Evolutionary conservation across 2,329 filamentous ascomycete species (phyloP).

Genomic region (Boeremia lycopersici): DNA sequence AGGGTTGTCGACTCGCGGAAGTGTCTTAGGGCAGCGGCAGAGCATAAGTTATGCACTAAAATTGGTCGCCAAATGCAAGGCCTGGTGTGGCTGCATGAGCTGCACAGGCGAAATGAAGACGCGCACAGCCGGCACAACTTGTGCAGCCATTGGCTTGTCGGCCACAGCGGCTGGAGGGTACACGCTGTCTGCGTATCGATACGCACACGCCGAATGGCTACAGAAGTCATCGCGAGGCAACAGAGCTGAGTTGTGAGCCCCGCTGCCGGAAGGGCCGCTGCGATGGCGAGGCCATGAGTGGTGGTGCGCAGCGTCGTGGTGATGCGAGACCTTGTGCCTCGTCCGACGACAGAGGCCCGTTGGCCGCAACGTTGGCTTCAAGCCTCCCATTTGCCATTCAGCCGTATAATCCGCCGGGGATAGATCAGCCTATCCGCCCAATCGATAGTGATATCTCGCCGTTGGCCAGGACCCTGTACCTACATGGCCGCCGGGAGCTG

Average conservation of each 20-base stretch:
- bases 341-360: slow-evolving; percentile 29
- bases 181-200: slow-evolving; percentile 27
- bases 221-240: neutral
- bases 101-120: slow-evolving; percentile 46
- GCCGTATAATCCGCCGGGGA: slow-evolving; percentile 28
- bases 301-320: slow-evolving; percentile 8
- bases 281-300: slow-evolving; percentile 14
- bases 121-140: slow-evolving; percentile 36
- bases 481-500: slow-evolving; percentile 27
- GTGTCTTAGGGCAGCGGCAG: slow-evolving; percentile 44
- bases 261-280: slow-evolving; percentile 20
- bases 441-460: slow-evolving; percentile 49
- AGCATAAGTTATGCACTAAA: slow-evolving; percentile 47
- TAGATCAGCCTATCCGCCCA: slow-evolving; percentile 45
- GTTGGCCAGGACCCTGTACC: slow-evolving; percentile 36
- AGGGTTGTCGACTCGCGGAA: slow-evolving; percentile 43
- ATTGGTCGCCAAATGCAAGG: slow-evolving; percentile 40
- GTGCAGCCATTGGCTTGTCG: slow-evolving; percentile 26
- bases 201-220: slow-evolving; percentile 32
- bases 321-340: slow-evolving; percentile 31
- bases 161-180: slow-evolving; percentile 8
- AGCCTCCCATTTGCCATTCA: slow-evolving; percentile 32
- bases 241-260: slow-evolving; percentile 17
- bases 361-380: slow-evolving; percentile 17
- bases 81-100: slow-evolving; percentile 38